These are phyloP conservation scores for Mortierella sp. DNA, from an alignment of 371 early-diverging fungal genomes.

Conservation along the genomic window DNA sequence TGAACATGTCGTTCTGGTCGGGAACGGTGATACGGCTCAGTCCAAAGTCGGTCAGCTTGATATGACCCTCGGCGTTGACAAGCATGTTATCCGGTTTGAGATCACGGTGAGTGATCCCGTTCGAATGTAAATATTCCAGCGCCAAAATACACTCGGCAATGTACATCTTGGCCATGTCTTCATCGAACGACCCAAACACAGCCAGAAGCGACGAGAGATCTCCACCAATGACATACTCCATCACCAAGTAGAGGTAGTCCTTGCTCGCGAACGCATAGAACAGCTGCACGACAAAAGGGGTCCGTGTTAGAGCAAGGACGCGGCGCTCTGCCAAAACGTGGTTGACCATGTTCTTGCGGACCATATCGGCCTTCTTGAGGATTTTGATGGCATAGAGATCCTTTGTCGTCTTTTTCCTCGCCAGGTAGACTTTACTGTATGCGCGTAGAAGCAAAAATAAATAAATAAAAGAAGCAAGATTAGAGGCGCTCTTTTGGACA, in stretches of 20 bases:
- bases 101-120: slow-evolving; percentile 84
- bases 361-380: slow-evolving; percentile 91
- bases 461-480: neutral
- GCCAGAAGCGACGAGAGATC: slow-evolving; percentile 92
- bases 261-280: slow-evolving; percentile 93
- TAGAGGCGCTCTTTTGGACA: no score
- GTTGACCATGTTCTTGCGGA: slow-evolving; percentile 94
- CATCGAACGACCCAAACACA: slow-evolving; percentile 80
- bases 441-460: neutral
- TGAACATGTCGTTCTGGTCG: slow-evolving; percentile 51
- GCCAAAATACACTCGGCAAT: slow-evolving; percentile 91
- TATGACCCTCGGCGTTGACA: slow-evolving; percentile 85
- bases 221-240: slow-evolving; percentile 98
- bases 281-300: slow-evolving; percentile 93
- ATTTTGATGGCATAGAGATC: slow-evolving; percentile 96
- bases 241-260: slow-evolving; percentile 92
- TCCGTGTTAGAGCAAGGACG: slow-evolving; percentile 85
- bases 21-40: slow-evolving; percentile 79
- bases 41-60: slow-evolving; percentile 96
- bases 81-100: slow-evolving; percentile 91
- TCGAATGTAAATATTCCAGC: slow-evolving; percentile 89
- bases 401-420: slow-evolving; percentile 84
- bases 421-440: slow-evolving; percentile 79
- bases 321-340: slow-evolving; percentile 92
- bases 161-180: slow-evolving; percentile 90